phyloP scores from a whole-genome alignment of 108 stramenopile species.

The Cyclotella cryptica region DNA sequence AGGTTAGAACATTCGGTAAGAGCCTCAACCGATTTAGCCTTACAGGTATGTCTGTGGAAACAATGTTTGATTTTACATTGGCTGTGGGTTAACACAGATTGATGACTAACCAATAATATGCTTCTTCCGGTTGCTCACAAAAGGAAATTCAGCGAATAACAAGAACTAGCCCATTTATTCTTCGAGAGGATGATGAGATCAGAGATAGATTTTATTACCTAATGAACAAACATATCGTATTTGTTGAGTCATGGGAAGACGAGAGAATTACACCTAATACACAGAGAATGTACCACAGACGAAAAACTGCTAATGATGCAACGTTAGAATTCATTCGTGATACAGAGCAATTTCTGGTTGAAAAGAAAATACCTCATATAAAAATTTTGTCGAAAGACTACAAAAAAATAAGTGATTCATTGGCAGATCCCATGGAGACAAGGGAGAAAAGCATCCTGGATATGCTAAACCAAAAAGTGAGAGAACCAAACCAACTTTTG shows the following conservation, averaged over 20 bases:
- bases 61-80: too few species aligned
- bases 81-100: background rate
- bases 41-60: slow-evolving; percentile 12
- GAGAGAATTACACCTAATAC: slow-evolving; percentile 6
- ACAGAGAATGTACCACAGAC: slow-evolving; percentile 21
- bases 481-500: slow-evolving; percentile 11
- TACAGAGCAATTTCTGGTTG: background rate
- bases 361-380: background rate
- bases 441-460: background rate
- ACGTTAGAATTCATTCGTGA: slow-evolving; percentile 5
- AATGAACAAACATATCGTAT: background rate
- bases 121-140: background rate
- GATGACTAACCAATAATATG: background rate
- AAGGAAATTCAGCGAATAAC: slow-evolving; percentile 27
- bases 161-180: slow-evolving; percentile 18
- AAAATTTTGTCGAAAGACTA: background rate
- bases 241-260: slow-evolving; percentile 10
- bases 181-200: background rate
- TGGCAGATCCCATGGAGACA: background rate
- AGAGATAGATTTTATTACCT: slow-evolving; percentile 3
- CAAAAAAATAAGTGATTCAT: background rate
- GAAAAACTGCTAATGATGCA: slow-evolving; percentile 16
- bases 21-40: slow-evolving; percentile 7
- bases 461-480: slow-evolving; percentile 9
- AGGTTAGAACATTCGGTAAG: slow-evolving; percentile 16